A percentile compares a stretch with the other conserved stretches of the same genome.
These are phyloP conservation scores for Diaporthe sp. DNA, from an alignment of 2,329 filamentous ascomycete genomes.

Conservation along the genomic window DNA sequence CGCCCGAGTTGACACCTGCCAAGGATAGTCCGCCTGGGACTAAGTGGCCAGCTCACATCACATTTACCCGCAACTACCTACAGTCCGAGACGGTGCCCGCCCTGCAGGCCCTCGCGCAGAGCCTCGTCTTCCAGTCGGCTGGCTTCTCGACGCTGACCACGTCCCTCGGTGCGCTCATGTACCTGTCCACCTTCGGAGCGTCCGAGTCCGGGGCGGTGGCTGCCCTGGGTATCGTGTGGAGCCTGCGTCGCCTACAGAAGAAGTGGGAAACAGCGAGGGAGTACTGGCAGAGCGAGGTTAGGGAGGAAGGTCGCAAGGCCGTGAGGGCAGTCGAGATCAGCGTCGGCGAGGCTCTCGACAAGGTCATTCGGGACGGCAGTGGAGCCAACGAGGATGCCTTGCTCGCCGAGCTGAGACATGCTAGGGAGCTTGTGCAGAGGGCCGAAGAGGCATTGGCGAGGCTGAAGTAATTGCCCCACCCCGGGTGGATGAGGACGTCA, in stretches of 20 bases:
- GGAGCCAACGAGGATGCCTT: constrained; percentile 39
- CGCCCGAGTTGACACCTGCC: constrained; percentile 3
- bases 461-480: constrained; percentile 51
- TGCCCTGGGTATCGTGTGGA: constrained; percentile 69
- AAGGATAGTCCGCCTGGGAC: constrained; percentile 37
- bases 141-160: constrained; percentile 75
- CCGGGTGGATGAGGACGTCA: background rate
- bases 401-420: constrained; percentile 50
- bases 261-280: constrained; percentile 69
- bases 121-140: constrained; percentile 78
- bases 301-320: constrained; percentile 73
- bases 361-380: constrained; percentile 37
- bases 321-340: constrained; percentile 66
- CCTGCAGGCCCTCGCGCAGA: constrained; percentile 78
- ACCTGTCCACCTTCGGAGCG: constrained; percentile 64
- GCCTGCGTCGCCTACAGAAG: constrained; percentile 68
- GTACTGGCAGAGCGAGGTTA: constrained; percentile 75
- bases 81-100: constrained; percentile 74
- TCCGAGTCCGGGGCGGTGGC: constrained; percentile 73
- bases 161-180: constrained; percentile 65
- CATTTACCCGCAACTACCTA: constrained; percentile 74
- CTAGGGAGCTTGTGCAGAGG: constrained; percentile 57
- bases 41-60: constrained; percentile 81
- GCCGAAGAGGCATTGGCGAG: constrained; percentile 60
- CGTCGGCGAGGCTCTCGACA: constrained; percentile 58